Percentiles rank a stretch among this genome's conserved stretches.
Evolutionary conservation across 176 grass and related monocot genomes (phyloP).

Genomic region (Melocanna baccifera): DNA sequence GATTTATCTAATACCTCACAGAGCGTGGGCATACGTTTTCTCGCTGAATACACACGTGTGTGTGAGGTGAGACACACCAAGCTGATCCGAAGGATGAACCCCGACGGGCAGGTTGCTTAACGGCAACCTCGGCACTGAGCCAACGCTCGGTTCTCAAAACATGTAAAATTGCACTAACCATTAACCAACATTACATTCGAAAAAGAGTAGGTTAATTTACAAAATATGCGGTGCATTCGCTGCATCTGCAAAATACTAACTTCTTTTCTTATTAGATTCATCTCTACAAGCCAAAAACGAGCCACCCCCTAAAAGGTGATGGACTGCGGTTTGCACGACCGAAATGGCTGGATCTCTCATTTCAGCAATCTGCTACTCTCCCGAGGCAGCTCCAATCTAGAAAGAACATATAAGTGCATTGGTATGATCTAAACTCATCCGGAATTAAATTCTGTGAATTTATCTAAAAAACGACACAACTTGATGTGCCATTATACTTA

Average conservation of each 20-base stretch:
- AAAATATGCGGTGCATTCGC: slow-evolving; percentile 8
- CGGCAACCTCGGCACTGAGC: too few species aligned
- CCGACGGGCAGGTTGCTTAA: too few species aligned
- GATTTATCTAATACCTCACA: too few species aligned
- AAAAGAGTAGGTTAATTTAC: slow-evolving; percentile 33
- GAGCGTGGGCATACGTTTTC: too few species aligned
- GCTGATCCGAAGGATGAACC: too few species aligned
- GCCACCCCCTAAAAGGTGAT: slow-evolving; percentile 11
- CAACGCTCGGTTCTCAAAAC: background rate
- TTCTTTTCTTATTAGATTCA: slow-evolving; percentile 18
- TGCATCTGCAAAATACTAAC: background rate
- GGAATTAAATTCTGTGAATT: background rate
- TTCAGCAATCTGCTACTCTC: slow-evolving; percentile 14
- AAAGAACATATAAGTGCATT: background rate
- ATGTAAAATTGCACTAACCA: background rate
- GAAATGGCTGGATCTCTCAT: slow-evolving; percentile 3
- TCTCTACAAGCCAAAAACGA: slow-evolving; percentile 32
- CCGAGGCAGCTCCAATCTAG: slow-evolving; percentile 23
- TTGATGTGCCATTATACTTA: slow-evolving; percentile 24
- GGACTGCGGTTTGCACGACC: background rate
- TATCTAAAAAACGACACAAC: background rate
- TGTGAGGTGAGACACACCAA: too few species aligned
- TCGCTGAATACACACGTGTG: too few species aligned
- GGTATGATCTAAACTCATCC: background rate
- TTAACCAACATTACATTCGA: background rate